A percentile compares a stretch with the other conserved stretches of the same genome.
Conservation (phyloP, 2,329 filamentous ascomycete genomes). For the Aspergillus oerlinghausenensis region DNA sequence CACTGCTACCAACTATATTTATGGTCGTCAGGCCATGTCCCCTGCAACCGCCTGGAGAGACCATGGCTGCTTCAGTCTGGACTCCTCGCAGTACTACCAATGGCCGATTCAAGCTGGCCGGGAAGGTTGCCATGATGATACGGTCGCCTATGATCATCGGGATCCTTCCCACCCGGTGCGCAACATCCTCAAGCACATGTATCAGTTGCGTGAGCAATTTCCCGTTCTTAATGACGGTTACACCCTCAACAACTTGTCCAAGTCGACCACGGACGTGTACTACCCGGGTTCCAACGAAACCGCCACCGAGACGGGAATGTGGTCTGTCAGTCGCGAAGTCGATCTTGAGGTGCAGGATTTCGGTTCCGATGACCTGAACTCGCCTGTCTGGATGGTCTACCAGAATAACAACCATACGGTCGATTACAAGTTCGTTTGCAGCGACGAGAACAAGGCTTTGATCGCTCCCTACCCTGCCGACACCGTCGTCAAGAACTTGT, state of each 20-base stretch:
- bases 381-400: constrained; percentile 41
- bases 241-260: constrained; percentile 51
- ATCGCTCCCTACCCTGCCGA: constrained; percentile 52
- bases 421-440: constrained; percentile 55
- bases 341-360: constrained; percentile 50
- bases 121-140: constrained; percentile 52
- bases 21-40: constrained; percentile 58
- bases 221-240: constrained; percentile 58
- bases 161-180: constrained; percentile 58
- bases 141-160: constrained; percentile 55
- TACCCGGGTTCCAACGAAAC: constrained; percentile 49
- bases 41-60: constrained; percentile 57
- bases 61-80: constrained; percentile 58
- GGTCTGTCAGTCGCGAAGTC: constrained; percentile 52
- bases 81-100: constrained; percentile 52
- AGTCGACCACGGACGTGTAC: constrained; percentile 47
- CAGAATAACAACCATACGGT: constrained; percentile 43
- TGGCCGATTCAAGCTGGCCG: constrained; percentile 52
- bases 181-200: constrained; percentile 58
- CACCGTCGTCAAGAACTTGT: constrained; percentile 58
- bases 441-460: constrained; percentile 41
- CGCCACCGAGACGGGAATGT: constrained; percentile 55
- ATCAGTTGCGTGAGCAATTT: constrained; percentile 52
- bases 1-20: constrained; percentile 60
- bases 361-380: constrained; percentile 37